A percentile compares a stretch with the other conserved stretches of the same genome.
Evolutionary conservation across 2,329 filamentous ascomycete species (phyloP).

Genomic region (Xylariaceae sp.): DNA sequence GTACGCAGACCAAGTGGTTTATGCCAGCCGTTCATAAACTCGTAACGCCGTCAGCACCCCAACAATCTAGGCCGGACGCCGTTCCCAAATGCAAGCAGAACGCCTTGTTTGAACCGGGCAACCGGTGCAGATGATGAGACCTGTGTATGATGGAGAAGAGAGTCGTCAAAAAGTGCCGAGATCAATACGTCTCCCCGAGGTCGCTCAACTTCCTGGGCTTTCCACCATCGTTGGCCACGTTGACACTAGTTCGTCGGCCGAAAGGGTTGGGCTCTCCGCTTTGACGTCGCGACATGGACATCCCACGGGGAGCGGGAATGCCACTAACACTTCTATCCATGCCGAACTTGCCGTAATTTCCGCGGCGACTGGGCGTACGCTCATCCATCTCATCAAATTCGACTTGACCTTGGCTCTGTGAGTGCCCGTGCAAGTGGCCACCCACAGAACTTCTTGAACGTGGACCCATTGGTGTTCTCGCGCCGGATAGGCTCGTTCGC

Average conservation of each 20-base stretch:
- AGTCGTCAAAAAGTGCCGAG: constrained; percentile 23
- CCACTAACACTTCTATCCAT: constrained; percentile 37
- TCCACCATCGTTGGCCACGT: constrained; percentile 26
- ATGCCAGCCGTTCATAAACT: constrained; percentile 30
- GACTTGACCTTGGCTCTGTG: constrained; percentile 53
- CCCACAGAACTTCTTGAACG: constrained; percentile 69
- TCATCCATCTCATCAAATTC: constrained; percentile 51
- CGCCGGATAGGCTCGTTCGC: constrained; percentile 56
- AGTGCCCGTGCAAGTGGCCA: constrained; percentile 57
- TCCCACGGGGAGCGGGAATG: constrained; percentile 43
- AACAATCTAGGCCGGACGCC: constrained; percentile 21
- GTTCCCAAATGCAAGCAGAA: constrained; percentile 18
- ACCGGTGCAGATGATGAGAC: constrained; percentile 19
- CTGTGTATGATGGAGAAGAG: constrained; percentile 21
- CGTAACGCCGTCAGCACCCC: constrained; percentile 30
- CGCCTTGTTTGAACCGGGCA: constrained; percentile 15
- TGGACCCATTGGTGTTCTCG: constrained; percentile 60
- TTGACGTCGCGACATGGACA: constrained; percentile 48
- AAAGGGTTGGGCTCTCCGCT: constrained; percentile 38
- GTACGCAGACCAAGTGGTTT: constrained; percentile 23
- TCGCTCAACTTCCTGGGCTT: constrained; percentile 44
- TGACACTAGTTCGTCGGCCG: constrained; percentile 39
- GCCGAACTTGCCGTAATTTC: constrained; percentile 50
- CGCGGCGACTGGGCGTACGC: constrained; percentile 52
- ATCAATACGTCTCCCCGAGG: constrained; percentile 52